A percentile compares a stretch with the other conserved stretches of the same genome.
Conservation (phyloP, 202 grass and related monocot species). For the Schoenoplectus tabernaemontani region DNA sequence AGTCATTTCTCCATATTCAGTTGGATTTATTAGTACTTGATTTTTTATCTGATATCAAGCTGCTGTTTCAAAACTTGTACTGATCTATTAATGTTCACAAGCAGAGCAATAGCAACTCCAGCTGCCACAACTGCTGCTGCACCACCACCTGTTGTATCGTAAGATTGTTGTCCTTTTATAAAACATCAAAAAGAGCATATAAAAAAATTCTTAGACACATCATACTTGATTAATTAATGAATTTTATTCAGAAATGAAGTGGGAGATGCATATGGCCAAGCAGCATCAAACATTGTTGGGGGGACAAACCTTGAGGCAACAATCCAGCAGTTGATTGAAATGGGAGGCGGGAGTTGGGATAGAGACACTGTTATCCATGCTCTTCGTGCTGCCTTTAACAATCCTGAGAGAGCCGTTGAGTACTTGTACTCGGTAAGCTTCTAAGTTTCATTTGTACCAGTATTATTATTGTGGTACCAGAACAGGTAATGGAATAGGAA, state of each 20-base stretch:
- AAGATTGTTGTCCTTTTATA: constrained; percentile 31
- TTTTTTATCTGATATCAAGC: not conserved
- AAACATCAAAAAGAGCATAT: not conserved
- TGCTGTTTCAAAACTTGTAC: not conserved
- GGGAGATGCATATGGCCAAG: constrained; percentile 54
- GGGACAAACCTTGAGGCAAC: constrained; percentile 62
- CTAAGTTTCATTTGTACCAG: not conserved
- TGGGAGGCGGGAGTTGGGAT: constrained; percentile 87
- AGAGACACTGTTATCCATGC: constrained; percentile 67
- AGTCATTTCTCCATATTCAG: constrained; percentile 26
- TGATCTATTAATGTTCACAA: constrained; percentile 12
- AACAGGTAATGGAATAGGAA: not conserved
- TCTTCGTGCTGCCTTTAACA: constrained; percentile 78
- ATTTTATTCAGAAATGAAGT: constrained; percentile 51
- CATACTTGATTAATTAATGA: not conserved
- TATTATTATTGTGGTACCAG: not conserved
- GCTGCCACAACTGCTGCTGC: constrained; percentile 37
- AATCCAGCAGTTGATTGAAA: constrained; percentile 72
- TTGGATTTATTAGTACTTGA: not conserved
- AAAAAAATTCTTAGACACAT: not conserved
- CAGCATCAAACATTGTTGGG: constrained; percentile 67
- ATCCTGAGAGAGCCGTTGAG: constrained; percentile 86
- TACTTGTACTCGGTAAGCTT: constrained; percentile 88
- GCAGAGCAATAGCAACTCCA: constrained; percentile 43
- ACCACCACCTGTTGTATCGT: constrained; percentile 44